Base-by-base conservation (phyloP, 1,139 yeast species). In the Sugiyamaella paludigena region DNA sequence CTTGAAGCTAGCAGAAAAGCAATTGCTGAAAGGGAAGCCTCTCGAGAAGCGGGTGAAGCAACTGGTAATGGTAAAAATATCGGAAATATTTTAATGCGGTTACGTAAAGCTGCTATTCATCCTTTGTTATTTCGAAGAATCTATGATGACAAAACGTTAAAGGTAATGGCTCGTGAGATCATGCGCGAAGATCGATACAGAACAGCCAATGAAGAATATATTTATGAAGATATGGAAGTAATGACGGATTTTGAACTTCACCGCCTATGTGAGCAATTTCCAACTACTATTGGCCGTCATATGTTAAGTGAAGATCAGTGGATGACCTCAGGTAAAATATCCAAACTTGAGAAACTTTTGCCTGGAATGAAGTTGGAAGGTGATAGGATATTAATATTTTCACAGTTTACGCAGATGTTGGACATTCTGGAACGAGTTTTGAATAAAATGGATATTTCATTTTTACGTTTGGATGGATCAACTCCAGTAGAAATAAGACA, bases 401-500 rank as follows among this genome's bases (percentile, higher is more conserved):
- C 98, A 2, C 81, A 92, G 54, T 92, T 92, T 67, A 94, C 98
- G 0, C 96, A 89, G 68, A 83, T 89, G 55, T 74, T 92, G 57
- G 97, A 92, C 66, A 85, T 92, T 56, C 72, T 92, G 46, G 98
- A 92, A 64, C 72, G 76, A 48, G 88, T 87, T 6, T 69, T 92
- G 50, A 79, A 87, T 19, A 71, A 80, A 31, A 69, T 83, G 63
- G 76, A 79, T 28, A 79, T 87, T 65, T 81, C 85, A 55, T 94
- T 87, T 65, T 72, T 92, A 45, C 76, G 99, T 57, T 71, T 92
- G 53, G 99, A 92, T 63, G 99, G 99, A n/a, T 78, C 78, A 45
- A 92, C 99, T 0, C 78, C 89, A 5, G 99, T 92, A 46, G 97
- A 92, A 53, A 82, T 87, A 35, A 79, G 99, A 62, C 99, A 92